Percentiles rank a stretch among this genome's conserved stretches.
phyloP scores from a whole-genome alignment of 176 grass and related monocot genomes.

The Aegilops tauschii region DNA sequence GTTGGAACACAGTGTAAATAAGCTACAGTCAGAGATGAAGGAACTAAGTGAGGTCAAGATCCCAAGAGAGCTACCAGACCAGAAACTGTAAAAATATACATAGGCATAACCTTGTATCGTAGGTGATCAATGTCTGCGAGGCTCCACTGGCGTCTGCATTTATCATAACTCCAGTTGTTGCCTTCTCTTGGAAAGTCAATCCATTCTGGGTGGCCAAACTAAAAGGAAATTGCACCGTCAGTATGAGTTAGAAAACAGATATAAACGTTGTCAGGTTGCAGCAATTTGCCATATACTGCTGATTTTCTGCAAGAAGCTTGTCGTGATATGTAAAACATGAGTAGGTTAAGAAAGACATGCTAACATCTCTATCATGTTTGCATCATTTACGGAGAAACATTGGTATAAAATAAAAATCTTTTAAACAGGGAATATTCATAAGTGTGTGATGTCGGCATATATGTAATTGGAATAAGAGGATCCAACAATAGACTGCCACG shows the following conservation, averaged over 20 bases:
- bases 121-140: slow-evolving; percentile 90
- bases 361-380: slow-evolving; percentile 5
- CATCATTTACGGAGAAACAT: not conserved
- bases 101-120: slow-evolving; percentile 79
- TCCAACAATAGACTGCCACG: not conserved
- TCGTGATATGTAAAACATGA: slow-evolving; percentile 6
- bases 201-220: slow-evolving; percentile 99
- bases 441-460: not conserved
- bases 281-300: not conserved
- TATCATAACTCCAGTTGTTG: slow-evolving; percentile 92
- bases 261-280: not conserved
- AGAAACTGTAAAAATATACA: not conserved
- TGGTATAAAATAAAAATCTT: not conserved
- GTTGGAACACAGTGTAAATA: slow-evolving; percentile 14
- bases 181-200: slow-evolving; percentile 99
- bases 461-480: slow-evolving; percentile 12
- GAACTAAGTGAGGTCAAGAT: not conserved
- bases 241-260: not conserved
- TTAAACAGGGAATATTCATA: not conserved
- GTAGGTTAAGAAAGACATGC: slow-evolving; percentile 1
- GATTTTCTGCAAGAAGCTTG: not conserved
- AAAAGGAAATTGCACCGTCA: slow-evolving; percentile 21
- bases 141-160: slow-evolving; percentile 96
- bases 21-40: slow-evolving; percentile 1
- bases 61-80: not conserved